phyloP scores from a whole-genome alignment of 768 basidiomycete genomes.

The Cystobasidium tubakii region DNA sequence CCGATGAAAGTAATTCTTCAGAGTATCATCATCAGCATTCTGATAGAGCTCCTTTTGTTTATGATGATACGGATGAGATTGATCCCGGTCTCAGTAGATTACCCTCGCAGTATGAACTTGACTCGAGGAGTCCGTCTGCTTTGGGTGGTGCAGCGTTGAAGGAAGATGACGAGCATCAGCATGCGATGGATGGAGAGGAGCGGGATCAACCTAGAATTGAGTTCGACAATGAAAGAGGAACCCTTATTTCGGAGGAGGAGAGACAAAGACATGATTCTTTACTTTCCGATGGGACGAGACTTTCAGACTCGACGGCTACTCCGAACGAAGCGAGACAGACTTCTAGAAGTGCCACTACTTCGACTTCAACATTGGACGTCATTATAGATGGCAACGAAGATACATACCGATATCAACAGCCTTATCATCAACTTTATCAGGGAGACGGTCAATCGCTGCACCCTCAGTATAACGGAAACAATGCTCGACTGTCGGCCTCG shows the following conservation, averaged over 20 bases:
- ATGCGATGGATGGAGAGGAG: not conserved
- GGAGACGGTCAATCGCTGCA: not conserved
- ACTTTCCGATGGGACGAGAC: not conserved
- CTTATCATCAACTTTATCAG: not conserved
- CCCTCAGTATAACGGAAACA: not conserved
- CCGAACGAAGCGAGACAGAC: not conserved
- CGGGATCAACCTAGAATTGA: not conserved
- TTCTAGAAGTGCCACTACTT: not conserved
- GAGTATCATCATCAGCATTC: constrained; percentile 15
- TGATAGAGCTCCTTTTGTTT: constrained; percentile 18
- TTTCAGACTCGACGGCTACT: not conserved
- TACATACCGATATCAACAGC: not conserved
- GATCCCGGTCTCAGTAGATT: not conserved
- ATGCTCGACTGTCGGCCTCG: not conserved
- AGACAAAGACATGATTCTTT: not conserved
- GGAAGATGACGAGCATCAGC: not conserved
- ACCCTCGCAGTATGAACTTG: not conserved
- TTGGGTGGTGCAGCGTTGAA: not conserved
- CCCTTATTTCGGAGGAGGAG: not conserved
- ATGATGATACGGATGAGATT: constrained; percentile 36
- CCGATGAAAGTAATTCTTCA: not conserved
- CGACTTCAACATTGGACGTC: not conserved
- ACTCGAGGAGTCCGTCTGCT: not conserved
- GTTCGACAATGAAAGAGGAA: not conserved
- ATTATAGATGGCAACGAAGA: not conserved